Conservation (phyloP, 1,139 yeast species). For the Nakaseomyces sp. region DNA sequence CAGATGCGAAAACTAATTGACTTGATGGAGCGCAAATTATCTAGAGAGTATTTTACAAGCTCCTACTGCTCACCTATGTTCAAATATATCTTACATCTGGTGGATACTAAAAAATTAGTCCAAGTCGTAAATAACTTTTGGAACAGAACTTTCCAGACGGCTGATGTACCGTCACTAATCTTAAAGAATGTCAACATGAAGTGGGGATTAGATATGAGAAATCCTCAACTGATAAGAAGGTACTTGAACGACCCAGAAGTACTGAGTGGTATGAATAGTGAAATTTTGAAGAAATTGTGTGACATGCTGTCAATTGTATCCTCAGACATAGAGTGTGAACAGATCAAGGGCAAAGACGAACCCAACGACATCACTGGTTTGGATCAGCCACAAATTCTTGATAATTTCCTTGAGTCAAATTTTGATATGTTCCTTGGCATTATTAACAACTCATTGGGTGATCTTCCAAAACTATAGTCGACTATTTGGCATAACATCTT, state of each 20-base stretch:
- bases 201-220: conserved; percentile 17
- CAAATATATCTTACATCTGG: conserved; percentile 13
- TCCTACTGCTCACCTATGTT: conserved; percentile 15
- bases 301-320: conserved; percentile 11
- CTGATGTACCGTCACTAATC: conserved; percentile 13
- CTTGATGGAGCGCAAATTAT: not conserved
- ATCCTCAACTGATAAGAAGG: conserved; percentile 9
- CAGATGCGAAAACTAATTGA: conserved; percentile 8
- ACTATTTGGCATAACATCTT: too few species aligned
- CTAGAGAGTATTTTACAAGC: conserved; percentile 10
- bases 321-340: not conserved
- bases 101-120: conserved; percentile 11
- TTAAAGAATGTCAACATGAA: conserved; percentile 13
- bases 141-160: conserved; percentile 10
- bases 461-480: not conserved
- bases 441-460: not conserved
- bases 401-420: conserved; percentile 3
- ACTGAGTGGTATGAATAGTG: conserved; percentile 5
- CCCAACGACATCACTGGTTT: not conserved
- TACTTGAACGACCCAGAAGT: conserved; percentile 12
- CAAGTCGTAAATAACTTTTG: conserved; percentile 10
- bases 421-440: conserved; percentile 5
- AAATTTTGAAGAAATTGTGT: not conserved
- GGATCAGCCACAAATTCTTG: conserved; percentile 10
- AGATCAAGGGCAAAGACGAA: not conserved